Conservation (phyloP, 1,139 yeast species). For the Debaryomycetaceae sp. region DNA sequence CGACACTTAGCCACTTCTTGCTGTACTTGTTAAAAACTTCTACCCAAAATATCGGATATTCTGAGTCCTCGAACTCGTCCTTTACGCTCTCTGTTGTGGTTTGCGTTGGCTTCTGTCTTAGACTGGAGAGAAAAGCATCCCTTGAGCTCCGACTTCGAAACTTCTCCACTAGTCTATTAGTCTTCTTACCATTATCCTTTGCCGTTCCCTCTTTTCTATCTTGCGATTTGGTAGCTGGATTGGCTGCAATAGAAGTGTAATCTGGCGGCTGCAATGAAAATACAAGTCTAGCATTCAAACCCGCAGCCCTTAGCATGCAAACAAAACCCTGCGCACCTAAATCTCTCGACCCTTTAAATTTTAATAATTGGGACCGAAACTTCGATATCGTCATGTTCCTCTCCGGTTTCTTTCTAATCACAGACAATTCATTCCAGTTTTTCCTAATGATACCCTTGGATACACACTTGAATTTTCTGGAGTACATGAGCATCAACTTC, state of each 20-base stretch:
- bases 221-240: slow-evolving; percentile 12
- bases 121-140: slow-evolving; percentile 3
- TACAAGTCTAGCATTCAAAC: slow-evolving; percentile 69
- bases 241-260: slow-evolving; percentile 43
- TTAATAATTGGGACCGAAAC: slow-evolving; percentile 40
- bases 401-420: slow-evolving; percentile 19
- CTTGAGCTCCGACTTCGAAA: slow-evolving; percentile 16
- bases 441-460: slow-evolving; percentile 45
- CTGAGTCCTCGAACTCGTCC: slow-evolving; percentile 23
- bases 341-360: slow-evolving; percentile 70
- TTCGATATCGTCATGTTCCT: slow-evolving; percentile 26
- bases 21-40: slow-evolving; percentile 85
- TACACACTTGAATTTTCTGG: slow-evolving; percentile 51
- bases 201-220: slow-evolving; percentile 1
- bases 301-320: slow-evolving; percentile 65
- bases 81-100: not conserved
- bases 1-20: slow-evolving; percentile 80
- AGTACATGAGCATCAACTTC: slow-evolving; percentile 61
- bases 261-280: slow-evolving; percentile 91
- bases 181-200: slow-evolving; percentile 1
- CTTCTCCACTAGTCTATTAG: slow-evolving; percentile 11
- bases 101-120: slow-evolving; percentile 8
- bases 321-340: slow-evolving; percentile 87
- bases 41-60: slow-evolving; percentile 82
- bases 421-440: slow-evolving; percentile 57